Base-by-base conservation (phyloP, 495 filamentous ascomycete species). In the Penicillium turbatum region DNA sequence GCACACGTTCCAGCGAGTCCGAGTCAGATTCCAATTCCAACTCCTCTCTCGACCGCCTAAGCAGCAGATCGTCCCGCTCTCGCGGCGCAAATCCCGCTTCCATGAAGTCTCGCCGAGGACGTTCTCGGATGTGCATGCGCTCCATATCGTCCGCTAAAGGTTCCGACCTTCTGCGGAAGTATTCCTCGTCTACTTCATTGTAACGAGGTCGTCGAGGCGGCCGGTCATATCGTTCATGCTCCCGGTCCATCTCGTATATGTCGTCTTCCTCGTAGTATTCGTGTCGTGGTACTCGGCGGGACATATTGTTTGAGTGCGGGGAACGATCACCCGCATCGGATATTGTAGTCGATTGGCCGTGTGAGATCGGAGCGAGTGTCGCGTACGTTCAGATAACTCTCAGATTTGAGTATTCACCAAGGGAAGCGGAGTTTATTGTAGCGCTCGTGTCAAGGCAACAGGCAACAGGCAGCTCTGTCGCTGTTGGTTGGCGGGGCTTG, bases 241-340 rank as follows among this genome's bases (percentile, higher is more conserved):
- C 62, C 17, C 55, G 56, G 19, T 73, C 69, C 43, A 55, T 40
- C 26, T 68, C 66, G 32, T 64, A 67, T 1, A 59, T 45, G 3
- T 62, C 60, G 16, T 66, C 61, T 24, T 59, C 55, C 12, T 71
- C 70, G 46, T 66, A 66, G 43, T 71, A 67, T 1, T 68, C 70
- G 40, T 56, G 59, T 11, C 56, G 60, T 9, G 62, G 67, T 19
- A 53, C 32, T 46, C 67, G 70, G 47, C 73, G 70, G 39, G 70
- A 63, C 73, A 76, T 76, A 50, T 59, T 46, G 38, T 35, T 29
- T 10, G 21, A 40, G 24, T 43, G 21, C 30, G 37, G 39, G 43
- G 36, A 27, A n/a, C 42, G 48, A 56, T 37, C 21, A 4, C 4
- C 21, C 29, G 31, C 49, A 51, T 51, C 24, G 44, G 19, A 35